phyloP scores from a whole-genome alignment of 768 basidiomycete species.

The Suillus spraguei region DNA sequence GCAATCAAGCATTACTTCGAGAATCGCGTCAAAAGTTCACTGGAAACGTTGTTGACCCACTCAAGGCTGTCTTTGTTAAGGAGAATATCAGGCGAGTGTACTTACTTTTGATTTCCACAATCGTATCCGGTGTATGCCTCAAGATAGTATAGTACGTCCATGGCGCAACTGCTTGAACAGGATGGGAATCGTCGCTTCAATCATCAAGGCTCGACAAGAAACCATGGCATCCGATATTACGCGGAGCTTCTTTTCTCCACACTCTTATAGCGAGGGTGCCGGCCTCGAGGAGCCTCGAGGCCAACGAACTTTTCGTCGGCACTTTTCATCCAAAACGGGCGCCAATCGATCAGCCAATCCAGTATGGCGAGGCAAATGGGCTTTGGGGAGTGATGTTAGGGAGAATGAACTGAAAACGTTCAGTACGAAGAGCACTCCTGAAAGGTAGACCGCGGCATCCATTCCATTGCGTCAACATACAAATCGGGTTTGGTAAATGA shows the following conservation, averaged over 20 bases:
- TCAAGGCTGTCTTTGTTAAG: too few species aligned
- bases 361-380: not conserved
- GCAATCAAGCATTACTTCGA: constrained; percentile 37
- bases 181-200: constrained; percentile 18
- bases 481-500: too few species aligned
- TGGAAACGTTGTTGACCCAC: constrained; percentile 24
- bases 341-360: constrained; percentile 32
- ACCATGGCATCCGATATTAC: constrained; percentile 45
- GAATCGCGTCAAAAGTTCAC: constrained; percentile 35
- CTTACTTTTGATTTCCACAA: not conserved
- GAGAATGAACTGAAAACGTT: not conserved
- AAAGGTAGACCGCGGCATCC: not conserved
- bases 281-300: constrained; percentile 57
- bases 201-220: constrained; percentile 28
- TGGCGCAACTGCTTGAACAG: constrained; percentile 45
- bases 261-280: constrained; percentile 56
- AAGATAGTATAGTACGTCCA: constrained; percentile 66
- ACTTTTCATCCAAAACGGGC: constrained; percentile 45
- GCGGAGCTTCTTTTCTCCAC: constrained; percentile 41
- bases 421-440: not conserved
- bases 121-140: constrained; percentile 46
- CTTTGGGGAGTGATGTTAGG: not conserved
- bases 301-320: constrained; percentile 42
- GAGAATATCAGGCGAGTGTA: not conserved
- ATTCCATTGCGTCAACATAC: too few species aligned